phyloP scores from a whole-genome alignment of 108 stramenopile species.

The Cyclotella sp. region DNA sequence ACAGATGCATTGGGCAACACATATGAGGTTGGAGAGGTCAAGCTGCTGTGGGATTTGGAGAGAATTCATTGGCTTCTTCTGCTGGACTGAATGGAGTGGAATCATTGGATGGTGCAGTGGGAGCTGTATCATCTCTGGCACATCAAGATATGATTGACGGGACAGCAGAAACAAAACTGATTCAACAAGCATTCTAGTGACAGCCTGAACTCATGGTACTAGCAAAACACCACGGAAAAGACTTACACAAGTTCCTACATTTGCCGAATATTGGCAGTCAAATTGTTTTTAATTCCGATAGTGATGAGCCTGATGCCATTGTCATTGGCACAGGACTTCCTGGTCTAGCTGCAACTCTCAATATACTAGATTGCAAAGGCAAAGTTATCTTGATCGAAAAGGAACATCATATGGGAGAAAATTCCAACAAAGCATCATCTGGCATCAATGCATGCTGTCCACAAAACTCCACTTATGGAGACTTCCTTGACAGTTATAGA shows the following conservation, averaged over 20 bases:
- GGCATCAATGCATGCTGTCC: conserved; percentile 91
- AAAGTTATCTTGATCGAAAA: conserved; percentile 88
- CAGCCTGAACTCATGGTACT: conserved; percentile 75
- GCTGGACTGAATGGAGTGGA: conserved; percentile 42
- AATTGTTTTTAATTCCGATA: conserved; percentile 15
- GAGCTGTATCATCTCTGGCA: conserved; percentile 67
- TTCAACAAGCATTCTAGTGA: conserved; percentile 69
- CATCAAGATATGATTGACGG: conserved; percentile 59
- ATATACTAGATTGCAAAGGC: conserved; percentile 87
- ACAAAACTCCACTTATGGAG: conserved; percentile 63
- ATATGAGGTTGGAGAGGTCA: conserved; percentile 49
- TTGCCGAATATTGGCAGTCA: conserved; percentile 56
- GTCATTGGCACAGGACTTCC: conserved; percentile 90
- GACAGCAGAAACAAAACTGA: conserved; percentile 68
- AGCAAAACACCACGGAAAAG: conserved; percentile 73
- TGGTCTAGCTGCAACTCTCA: conserved; percentile 85
- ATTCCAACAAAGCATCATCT: conserved; percentile 93
- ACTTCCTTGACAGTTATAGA: conserved; percentile 73
- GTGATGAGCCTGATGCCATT: conserved; percentile 82
- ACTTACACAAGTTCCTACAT: conserved; percentile 64
- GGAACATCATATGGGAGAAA: conserved; percentile 88
- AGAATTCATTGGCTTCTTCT: not conserved
- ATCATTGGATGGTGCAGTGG: conserved; percentile 72
- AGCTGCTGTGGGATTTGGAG: not conserved
- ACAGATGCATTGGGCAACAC: conserved; percentile 71